Base-by-base conservation (phyloP, 2,329 filamentous ascomycete genomes). In the Lizonia empirigonia region DNA sequence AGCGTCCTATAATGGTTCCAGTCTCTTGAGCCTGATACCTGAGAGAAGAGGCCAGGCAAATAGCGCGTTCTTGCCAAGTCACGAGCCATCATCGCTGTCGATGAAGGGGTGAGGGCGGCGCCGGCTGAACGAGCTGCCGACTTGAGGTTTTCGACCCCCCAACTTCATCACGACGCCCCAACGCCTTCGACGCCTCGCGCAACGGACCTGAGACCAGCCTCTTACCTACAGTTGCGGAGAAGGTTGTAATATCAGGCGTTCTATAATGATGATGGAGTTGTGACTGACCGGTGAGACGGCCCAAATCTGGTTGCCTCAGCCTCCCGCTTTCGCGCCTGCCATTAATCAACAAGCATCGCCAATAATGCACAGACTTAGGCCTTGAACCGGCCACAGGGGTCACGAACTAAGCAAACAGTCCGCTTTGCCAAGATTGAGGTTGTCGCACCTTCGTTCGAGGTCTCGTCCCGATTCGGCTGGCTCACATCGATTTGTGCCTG, bases 401-500 rank as follows among this genome's bases (percentile, higher is more conserved):
- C 59, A 66, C 64, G 64, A 56, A 41, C 47, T 34, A 18, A 50
- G 33, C 30, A 33, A 20, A 30, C 18, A 27, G 37, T 38, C 26
- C 27, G 27, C n/a, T 41, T 8, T 34, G 50, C 50, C 38, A 53
- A 53, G 45, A 56, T 52, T 26, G 37, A 44, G 33, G 26, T 36
- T 50, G 69, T 72, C 67, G 63, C 69, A 71, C 58, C 61, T 69
- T 38, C 60, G 65, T 62, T 56, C 53, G 60, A 67, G 51, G 29
- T 52, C 39, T 44, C 54, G 47, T 42, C 54, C 46, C 20, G 45
- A 55, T 49, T 22, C 38, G 58, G 53, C 33, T 54, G 39, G 52
- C 58, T 59, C 65, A 59, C 37, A 22, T 45, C 30, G 24, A 22
- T 57, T 37, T 30, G 51, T 45, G 54, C 53, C 55, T 60, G 50